phyloP scores from a whole-genome alignment of 1,284 basidiomycete species.

The Trichosporon asahii region DNA sequence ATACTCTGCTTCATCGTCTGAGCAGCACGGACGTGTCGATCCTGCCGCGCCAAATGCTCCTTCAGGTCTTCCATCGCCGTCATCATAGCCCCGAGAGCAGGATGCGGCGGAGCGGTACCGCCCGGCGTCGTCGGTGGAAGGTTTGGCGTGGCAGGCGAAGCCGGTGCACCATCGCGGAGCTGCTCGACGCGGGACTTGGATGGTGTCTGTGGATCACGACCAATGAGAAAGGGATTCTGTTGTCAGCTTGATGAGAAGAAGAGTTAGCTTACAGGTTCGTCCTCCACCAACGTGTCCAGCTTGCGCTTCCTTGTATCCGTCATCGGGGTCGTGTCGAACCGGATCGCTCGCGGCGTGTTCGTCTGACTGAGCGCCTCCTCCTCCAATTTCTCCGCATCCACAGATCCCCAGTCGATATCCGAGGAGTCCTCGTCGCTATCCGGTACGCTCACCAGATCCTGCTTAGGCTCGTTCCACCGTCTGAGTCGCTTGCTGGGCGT shows the following conservation, averaged over 20 bases:
- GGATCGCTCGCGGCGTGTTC: background rate
- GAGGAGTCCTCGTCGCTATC: conserved; percentile 15
- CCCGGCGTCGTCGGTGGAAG: background rate
- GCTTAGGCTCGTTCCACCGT: conserved; percentile 1
- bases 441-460: background rate
- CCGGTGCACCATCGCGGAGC: background rate
- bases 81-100: conserved; percentile 31
- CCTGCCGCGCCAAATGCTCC: conserved; percentile 42
- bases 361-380: conserved; percentile 25
- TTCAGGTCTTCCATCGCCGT: conserved; percentile 31
- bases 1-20: conserved; percentile 44
- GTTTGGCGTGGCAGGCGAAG: background rate
- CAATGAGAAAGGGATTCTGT: conserved; percentile 18
- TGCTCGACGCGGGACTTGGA: background rate
- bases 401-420: conserved; percentile 39
- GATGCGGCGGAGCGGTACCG: conserved; percentile 21
- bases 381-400: conserved; percentile 41
- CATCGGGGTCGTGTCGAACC: background rate
- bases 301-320: background rate
- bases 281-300: background rate
- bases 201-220: conserved; percentile 2
- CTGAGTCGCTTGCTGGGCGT: background rate
- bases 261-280: background rate
- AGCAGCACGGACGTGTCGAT: conserved; percentile 38
- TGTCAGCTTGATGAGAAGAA: background rate